Percentiles rank a stretch among this genome's conserved stretches.
Conservation (phyloP, 768 basidiomycete species). For the Dictyophora rubrovolvata region DNA sequence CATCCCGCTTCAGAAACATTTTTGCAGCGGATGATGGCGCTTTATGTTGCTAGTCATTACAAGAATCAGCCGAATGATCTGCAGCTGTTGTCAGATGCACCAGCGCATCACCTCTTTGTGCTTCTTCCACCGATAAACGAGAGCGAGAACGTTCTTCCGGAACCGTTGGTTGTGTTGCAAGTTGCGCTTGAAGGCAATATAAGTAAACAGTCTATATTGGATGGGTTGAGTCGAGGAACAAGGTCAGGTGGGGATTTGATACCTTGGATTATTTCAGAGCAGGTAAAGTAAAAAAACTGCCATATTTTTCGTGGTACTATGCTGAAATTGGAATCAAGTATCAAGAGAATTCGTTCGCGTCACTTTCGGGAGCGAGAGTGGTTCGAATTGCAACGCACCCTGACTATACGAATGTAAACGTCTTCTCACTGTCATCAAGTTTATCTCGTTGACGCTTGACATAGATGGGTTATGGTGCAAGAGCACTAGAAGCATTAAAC, state of each 20-base stretch:
- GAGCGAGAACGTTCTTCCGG: conserved; percentile 83
- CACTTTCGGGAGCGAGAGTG: conserved; percentile 81
- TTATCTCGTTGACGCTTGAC: conserved; percentile 1
- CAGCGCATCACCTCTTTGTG: conserved; percentile 94
- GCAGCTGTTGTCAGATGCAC: conserved; percentile 94
- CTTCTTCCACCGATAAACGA: conserved; percentile 87
- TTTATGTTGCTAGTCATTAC: conserved; percentile 97
- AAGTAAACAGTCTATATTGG: conserved; percentile 74
- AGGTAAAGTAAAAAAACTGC: conserved; percentile 20
- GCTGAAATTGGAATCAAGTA: conserved; percentile 42
- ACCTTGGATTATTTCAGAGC: conserved; percentile 88
- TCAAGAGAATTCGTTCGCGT: conserved; percentile 90
- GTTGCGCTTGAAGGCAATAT: conserved; percentile 95
- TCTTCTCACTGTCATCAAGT: not conserved
- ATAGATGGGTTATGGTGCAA: conserved; percentile 94
- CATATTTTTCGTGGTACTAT: not conserved
- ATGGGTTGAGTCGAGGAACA: conserved; percentile 72
- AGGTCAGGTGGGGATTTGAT: conserved; percentile 94
- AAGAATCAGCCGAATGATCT: conserved; percentile 99
- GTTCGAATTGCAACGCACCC: conserved; percentile 95
- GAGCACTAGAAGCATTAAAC: conserved; percentile 79
- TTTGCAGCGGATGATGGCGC: conserved; percentile 95
- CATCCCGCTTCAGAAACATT: conserved; percentile 97
- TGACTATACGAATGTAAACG: conserved; percentile 78
- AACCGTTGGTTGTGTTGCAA: conserved; percentile 91